Evolutionary conservation across 768 basidiomycete genomes (phyloP).

Genomic region (Trametes punicea): DNA sequence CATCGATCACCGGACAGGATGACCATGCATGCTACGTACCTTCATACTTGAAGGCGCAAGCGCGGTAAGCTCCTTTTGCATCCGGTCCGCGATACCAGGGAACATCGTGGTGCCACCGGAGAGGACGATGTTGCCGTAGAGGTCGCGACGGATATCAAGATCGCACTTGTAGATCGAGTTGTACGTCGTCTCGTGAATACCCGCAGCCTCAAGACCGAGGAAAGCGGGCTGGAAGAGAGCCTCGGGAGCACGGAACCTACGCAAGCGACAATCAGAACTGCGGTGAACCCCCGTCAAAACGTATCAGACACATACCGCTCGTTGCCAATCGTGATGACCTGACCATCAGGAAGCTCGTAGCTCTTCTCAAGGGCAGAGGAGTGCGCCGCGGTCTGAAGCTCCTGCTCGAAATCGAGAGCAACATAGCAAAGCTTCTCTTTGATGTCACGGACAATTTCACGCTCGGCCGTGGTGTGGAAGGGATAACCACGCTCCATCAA

Average conservation of each 20-base stretch:
- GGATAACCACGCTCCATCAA: slow-evolving; percentile 59
- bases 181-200: slow-evolving; percentile 85
- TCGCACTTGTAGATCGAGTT: slow-evolving; percentile 85
- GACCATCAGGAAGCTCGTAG: slow-evolving; percentile 68
- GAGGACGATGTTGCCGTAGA: slow-evolving; percentile 57
- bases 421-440: slow-evolving; percentile 84
- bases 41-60: slow-evolving; percentile 67
- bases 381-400: slow-evolving; percentile 65
- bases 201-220: slow-evolving; percentile 71
- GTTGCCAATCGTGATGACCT: slow-evolving; percentile 78
- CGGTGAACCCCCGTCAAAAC: slow-evolving; percentile 29
- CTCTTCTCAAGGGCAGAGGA: slow-evolving; percentile 66
- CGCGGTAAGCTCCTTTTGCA: slow-evolving; percentile 70
- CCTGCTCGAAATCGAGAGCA: slow-evolving; percentile 71
- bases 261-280: slow-evolving; percentile 15
- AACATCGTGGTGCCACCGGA: slow-evolving; percentile 63
- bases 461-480: slow-evolving; percentile 59
- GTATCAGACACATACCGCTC: slow-evolving; percentile 52
- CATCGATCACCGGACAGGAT: background rate
- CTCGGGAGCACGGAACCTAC: slow-evolving; percentile 81
- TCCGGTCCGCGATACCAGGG: slow-evolving; percentile 62
- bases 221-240: slow-evolving; percentile 92
- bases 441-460: slow-evolving; percentile 64
- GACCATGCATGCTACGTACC: slow-evolving; percentile 27
- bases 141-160: slow-evolving; percentile 53